Conservation (phyloP, 768 basidiomycete species). For the Pisolithus sp. region DNA sequence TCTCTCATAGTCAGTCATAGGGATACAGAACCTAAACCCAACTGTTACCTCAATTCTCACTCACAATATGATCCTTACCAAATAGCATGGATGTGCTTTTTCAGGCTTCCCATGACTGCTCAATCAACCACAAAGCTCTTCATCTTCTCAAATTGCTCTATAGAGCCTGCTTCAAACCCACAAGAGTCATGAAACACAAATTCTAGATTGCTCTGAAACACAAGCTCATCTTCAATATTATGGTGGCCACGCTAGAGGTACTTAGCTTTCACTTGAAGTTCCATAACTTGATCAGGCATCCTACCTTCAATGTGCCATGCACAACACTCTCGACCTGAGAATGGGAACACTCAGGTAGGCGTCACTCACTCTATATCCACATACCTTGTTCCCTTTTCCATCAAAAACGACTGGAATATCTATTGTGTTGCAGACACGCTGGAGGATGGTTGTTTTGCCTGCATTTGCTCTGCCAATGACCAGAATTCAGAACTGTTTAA, state of each 20-base stretch:
- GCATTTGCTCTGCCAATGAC: slow-evolving; percentile 36
- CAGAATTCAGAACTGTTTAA: slow-evolving; percentile 31
- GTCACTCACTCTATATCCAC: too few species aligned
- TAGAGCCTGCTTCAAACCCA: slow-evolving; percentile 34
- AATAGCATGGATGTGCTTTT: slow-evolving; percentile 32
- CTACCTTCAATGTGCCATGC: background rate
- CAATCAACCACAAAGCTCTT: slow-evolving; percentile 26
- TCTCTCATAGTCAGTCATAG: slow-evolving; percentile 18
- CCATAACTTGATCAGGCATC: background rate
- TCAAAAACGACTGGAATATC: slow-evolving; percentile 28
- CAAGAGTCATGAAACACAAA: slow-evolving; percentile 39
- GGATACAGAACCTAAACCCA: slow-evolving; percentile 34
- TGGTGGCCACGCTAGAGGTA: slow-evolving; percentile 20
- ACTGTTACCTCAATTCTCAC: background rate
- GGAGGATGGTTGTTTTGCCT: slow-evolving; percentile 36
- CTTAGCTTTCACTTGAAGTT: background rate
- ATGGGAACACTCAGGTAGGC: background rate
- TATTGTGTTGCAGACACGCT: slow-evolving; percentile 31
- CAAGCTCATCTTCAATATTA: slow-evolving; percentile 26
- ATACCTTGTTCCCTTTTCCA: slow-evolving; percentile 14
- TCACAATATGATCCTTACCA: slow-evolving; percentile 22
- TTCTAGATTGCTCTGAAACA: slow-evolving; percentile 24
- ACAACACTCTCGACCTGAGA: slow-evolving; percentile 1
- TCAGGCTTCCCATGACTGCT: slow-evolving; percentile 9
- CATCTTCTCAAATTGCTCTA: slow-evolving; percentile 23